Evolutionary conservation across 805 yeast species (phyloP), one percentile per base, ranked within the genome.

Genomic region (Clavispora carvajalis): DNA sequence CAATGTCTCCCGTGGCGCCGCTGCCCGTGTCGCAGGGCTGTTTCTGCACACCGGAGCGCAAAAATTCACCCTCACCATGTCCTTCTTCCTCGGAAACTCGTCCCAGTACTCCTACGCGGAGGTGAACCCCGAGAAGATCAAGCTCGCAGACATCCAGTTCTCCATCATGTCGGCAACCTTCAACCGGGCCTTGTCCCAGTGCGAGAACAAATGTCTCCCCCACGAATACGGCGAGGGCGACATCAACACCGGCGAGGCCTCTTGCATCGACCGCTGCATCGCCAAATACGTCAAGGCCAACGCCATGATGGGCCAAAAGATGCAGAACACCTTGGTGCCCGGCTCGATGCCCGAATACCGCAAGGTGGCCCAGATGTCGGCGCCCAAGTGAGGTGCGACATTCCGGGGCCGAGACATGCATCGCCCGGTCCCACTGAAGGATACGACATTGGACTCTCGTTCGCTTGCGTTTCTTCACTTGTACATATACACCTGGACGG

Each of bases 221-320:
- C 77, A 71, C n/a, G 85, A 82, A 48, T 90, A 85, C 62, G 86
- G 87, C 12, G 98, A 91, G 53, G 73, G 77, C 8, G 97, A 91
- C 19, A 67, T 90, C 40, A 80, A 78, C 48, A 88, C 89, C 54
- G 97, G 96, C 26, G 97, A 90, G 58, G 63, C 71, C 44, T 73
- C 77, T 34, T 91, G 97, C 59, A 65, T 86, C 9, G 96, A 89
- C 59, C 69, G 97, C 45, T 90, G 98, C 65, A 91, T 85, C 33
- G 63, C 79, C 47, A 90, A 90, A 60, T 89, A 82, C 61, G 85
- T 88, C 68, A 73, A 73, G 52, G 82, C 89, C 34, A 89, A 82
- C 58, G 60, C 76, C 34, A 57, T 73, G 39, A 66, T 86, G 22
- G 93, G 91, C 0, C 73, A 69, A 55, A 63, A 60, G 67, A 73